These are phyloP conservation scores for Tricladium varicosporioides DNA, from an alignment of 2,329 filamentous ascomycete genomes.

Conservation along the genomic window DNA sequence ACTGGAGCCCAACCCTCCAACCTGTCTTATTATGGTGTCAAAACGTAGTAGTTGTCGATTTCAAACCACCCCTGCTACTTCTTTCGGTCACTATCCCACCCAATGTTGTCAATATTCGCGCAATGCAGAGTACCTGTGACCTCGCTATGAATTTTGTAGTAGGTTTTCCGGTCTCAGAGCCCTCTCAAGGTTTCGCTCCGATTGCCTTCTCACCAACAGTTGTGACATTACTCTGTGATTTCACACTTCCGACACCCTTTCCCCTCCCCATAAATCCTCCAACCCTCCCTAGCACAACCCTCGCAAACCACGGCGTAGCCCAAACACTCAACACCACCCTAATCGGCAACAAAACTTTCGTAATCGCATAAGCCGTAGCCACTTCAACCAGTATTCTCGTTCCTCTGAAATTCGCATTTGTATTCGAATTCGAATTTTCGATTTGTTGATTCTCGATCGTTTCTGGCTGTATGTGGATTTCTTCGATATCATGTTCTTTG, in stretches of 20 bases:
- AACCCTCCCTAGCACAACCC: slow-evolving; percentile 53
- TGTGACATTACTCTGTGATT: slow-evolving; percentile 1
- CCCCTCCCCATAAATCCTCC: slow-evolving; percentile 14
- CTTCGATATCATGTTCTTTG: slow-evolving; percentile 20
- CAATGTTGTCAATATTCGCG: no score
- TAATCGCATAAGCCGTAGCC: slow-evolving; percentile 86
- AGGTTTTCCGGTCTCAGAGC: no score
- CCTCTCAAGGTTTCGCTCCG: no score
- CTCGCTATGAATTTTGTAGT: no score
- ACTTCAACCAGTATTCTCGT: slow-evolving; percentile 57
- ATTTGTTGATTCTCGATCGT: no score
- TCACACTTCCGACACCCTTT: neutral
- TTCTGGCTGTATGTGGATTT: slow-evolving; percentile 14
- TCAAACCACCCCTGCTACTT: no score
- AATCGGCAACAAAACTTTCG: slow-evolving; percentile 78
- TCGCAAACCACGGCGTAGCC: slow-evolving; percentile 91
- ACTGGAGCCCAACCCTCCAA: no score
- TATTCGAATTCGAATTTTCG: neutral
- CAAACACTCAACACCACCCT: slow-evolving; percentile 78
- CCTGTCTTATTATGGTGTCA: no score
- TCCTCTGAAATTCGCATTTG: neutral
- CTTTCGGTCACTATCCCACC: no score
- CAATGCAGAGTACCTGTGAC: no score
- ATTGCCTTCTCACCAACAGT: slow-evolving; percentile 2
- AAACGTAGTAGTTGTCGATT: no score